Conservation (phyloP, 257 asterid genomes). For the Lantana camara region DNA sequence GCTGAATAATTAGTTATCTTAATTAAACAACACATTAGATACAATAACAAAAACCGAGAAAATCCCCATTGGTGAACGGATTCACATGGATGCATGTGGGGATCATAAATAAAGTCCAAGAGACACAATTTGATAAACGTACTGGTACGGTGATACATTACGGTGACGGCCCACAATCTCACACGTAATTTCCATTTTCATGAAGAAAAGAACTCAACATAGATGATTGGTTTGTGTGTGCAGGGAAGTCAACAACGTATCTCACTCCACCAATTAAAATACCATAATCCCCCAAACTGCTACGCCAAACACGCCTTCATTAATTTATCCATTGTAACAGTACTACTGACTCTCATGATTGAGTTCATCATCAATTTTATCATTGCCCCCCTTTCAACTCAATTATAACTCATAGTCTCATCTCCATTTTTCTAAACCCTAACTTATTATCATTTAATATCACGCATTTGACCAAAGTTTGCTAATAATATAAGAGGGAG, state of each 20-base stretch:
- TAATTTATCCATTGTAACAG: background rate
- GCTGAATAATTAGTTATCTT: no score
- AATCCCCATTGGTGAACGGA: background rate
- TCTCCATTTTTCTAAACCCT: no score
- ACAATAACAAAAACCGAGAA: no score
- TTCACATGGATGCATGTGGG: constrained; percentile 34
- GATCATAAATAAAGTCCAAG: constrained; percentile 13
- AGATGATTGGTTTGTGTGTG: constrained; percentile 15
- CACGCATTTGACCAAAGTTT: no score
- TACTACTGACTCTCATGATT: background rate
- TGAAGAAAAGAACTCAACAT: constrained; percentile 23
- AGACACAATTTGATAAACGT: constrained; percentile 15
- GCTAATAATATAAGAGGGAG: no score
- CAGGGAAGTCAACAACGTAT: constrained; percentile 53
- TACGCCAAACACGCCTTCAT: no score
- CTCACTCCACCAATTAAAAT: constrained; percentile 34
- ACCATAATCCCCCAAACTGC: background rate
- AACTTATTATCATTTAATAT: no score
- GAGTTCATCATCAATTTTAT: background rate
- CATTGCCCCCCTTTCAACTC: no score
- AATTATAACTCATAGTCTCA: no score
- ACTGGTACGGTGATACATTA: constrained; percentile 37
- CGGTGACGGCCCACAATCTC: constrained; percentile 32
- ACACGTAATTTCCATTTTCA: constrained; percentile 13
- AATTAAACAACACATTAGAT: no score